phyloP scores from a whole-genome alignment of 2,329 filamentous ascomycete genomes.

The Alternaria arbusti region DNA sequence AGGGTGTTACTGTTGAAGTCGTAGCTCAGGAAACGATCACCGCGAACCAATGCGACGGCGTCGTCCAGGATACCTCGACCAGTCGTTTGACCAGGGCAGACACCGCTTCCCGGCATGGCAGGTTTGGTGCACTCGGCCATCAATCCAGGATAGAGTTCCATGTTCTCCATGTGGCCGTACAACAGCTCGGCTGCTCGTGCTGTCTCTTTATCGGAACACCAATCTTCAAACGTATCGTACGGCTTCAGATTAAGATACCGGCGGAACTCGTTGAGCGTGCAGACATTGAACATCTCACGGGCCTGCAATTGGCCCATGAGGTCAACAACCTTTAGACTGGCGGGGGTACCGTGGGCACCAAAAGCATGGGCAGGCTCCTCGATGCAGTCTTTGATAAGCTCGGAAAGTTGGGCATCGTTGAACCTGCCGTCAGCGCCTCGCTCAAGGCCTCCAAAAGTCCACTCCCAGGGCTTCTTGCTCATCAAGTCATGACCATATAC shows the following conservation, averaged over 20 bases:
- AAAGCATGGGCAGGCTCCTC: constrained; percentile 69
- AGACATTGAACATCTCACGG: constrained; percentile 73
- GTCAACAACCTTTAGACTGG: constrained; percentile 74
- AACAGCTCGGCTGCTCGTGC: constrained; percentile 62
- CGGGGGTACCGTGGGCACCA: constrained; percentile 71
- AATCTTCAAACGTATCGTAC: constrained; percentile 79
- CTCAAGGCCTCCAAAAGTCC: constrained; percentile 70
- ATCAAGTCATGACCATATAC: constrained; percentile 59
- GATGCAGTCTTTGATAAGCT: constrained; percentile 68
- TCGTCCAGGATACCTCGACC: constrained; percentile 77
- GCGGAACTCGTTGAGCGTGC: constrained; percentile 82
- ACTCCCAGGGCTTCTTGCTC: constrained; percentile 68
- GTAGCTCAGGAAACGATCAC: constrained; percentile 76
- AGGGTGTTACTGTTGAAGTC: constrained; percentile 60
- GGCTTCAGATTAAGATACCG: constrained; percentile 79
- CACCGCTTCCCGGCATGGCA: constrained; percentile 69
- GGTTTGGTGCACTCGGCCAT: constrained; percentile 79
- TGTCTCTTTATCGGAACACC: constrained; percentile 77
- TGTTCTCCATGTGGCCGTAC: constrained; percentile 78
- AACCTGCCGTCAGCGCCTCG: constrained; percentile 71
- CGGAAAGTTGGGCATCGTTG: constrained; percentile 75
- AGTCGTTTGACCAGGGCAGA: constrained; percentile 73
- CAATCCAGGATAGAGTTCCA: constrained; percentile 81
- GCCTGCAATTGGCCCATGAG: constrained; percentile 79
- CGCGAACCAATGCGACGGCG: constrained; percentile 74